Evolutionary conservation across 805 yeast genomes (phyloP), one percentile per base, ranked within the genome.

Genomic region (Kuraishia floccosa): DNA sequence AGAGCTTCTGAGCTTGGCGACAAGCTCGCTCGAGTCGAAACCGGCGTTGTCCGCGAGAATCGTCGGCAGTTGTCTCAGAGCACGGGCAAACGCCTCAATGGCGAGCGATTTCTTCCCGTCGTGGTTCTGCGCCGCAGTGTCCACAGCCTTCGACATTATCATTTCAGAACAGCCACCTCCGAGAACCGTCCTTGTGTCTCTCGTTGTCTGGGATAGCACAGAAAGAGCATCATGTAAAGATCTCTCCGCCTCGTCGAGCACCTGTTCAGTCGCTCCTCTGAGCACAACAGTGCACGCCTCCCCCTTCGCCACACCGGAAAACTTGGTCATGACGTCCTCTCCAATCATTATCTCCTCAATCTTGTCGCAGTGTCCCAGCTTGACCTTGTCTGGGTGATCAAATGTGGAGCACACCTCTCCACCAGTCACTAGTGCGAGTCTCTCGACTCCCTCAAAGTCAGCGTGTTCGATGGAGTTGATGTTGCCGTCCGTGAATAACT

Each of bases 211-310:
- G 1, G 96, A 83, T 33, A 91, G 65, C 9, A 91, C 98, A 3
- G 95, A 84, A 38, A 91, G 65, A 2, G 99, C 97, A 58, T 91
- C 99, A 49, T 91, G 98, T 36, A 91, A 63, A 0, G 96, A 89
- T 58, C 98, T 74, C 56, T 91, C 98, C 17, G 93, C 96, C 63
- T 91, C 98, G 33, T 94, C 96, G 49, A 91, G 78, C 24, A 91
- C 93, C 65, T 91, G 98, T 48, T 89, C 96, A 16, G 97, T 95
- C 40, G 98, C 97, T 41, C 99, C 98, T 54, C 99, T 73, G 42
- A 91, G 62, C 17, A 91, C 94, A 46, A 91, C 76, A 2, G 96
- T 86, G 65, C 98, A 91, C 4, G 97, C 97, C 56, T 84, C 84
- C 37, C 96, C 94, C 11, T 87, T 87, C 32, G 84, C 79, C 39